phyloP scores from a whole-genome alignment of 75 land plant species.

The Sequoiadendron giganteum region DNA sequence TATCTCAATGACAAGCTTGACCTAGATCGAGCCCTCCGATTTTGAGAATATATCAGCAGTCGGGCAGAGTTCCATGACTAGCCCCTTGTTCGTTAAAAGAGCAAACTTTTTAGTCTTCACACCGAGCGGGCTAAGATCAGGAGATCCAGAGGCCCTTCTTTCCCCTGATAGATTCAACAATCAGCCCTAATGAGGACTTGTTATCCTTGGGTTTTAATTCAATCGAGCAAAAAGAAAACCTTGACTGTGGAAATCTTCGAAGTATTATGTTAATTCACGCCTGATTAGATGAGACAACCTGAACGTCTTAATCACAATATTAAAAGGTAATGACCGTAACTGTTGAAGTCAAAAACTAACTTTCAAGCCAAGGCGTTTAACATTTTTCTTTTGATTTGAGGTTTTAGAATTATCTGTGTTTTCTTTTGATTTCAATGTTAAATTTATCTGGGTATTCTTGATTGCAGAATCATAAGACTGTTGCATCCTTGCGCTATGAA shows the following conservation, averaged over 20 bases:
- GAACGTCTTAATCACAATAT: background rate
- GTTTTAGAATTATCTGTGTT: too few relatives aligned
- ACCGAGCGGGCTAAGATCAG: conserved; percentile 57
- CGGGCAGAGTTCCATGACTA: conserved; percentile 23
- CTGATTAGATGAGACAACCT: background rate
- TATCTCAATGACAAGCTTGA: too few relatives aligned
- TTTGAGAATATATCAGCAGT: background rate
- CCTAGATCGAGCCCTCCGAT: background rate
- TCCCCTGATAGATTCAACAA: conserved; percentile 64
- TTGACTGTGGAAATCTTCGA: background rate
- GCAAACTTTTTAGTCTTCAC: conserved; percentile 20
- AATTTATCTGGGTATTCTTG: too few relatives aligned
- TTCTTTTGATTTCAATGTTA: too few relatives aligned
- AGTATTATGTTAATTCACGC: background rate
- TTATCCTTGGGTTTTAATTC: background rate
- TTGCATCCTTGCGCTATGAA: too few relatives aligned
- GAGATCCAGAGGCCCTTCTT: conserved; percentile 72
- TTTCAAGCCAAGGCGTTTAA: too few relatives aligned
- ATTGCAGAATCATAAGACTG: background rate
- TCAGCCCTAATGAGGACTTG: background rate
- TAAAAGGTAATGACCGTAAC: too few relatives aligned
- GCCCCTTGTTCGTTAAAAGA: conserved; percentile 37
- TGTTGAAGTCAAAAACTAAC: too few relatives aligned
- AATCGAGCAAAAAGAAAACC: too few relatives aligned
- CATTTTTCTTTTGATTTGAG: too few relatives aligned